Evolutionary conservation across 1,284 basidiomycete genomes (phyloP).

Genomic region (Stygiomarasmius scandens): DNA sequence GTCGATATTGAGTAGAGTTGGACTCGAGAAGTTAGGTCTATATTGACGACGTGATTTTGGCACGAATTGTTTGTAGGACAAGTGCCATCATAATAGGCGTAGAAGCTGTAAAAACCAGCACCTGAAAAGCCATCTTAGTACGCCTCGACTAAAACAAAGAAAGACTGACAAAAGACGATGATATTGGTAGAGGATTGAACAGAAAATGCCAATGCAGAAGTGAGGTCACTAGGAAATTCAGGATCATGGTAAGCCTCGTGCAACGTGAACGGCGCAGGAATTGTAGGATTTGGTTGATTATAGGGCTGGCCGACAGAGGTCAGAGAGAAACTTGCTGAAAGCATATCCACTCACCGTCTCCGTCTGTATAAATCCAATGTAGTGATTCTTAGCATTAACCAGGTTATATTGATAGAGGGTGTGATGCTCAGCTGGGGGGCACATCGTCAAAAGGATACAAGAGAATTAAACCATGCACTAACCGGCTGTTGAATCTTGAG

Average conservation of each 20-base stretch:
- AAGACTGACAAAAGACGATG: slow-evolving; percentile 46
- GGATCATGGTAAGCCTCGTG: slow-evolving; percentile 50
- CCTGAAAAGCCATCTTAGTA: slow-evolving; percentile 33
- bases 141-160: background rate
- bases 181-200: slow-evolving; percentile 50
- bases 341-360: slow-evolving; percentile 55
- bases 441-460: background rate
- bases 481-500: slow-evolving; percentile 16
- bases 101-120: slow-evolving; percentile 65
- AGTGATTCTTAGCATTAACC: slow-evolving; percentile 55
- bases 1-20: slow-evolving; percentile 59
- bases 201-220: slow-evolving; percentile 48
- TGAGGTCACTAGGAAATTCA: slow-evolving; percentile 29
- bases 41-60: slow-evolving; percentile 53
- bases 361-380: slow-evolving; percentile 60
- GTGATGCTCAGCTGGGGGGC: slow-evolving; percentile 49
- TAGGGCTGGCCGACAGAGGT: no score
- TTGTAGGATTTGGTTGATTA: slow-evolving; percentile 51
- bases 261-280: slow-evolving; percentile 47
- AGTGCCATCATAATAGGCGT: slow-evolving; percentile 50
- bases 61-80: slow-evolving; percentile 50
- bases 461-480: slow-evolving; percentile 15
- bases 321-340: background rate
- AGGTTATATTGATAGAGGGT: slow-evolving; percentile 59
- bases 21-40: slow-evolving; percentile 45